Evolutionary conservation across 2,329 filamentous ascomycete genomes (phyloP).

Genomic region (Penicillium aurantiogriseum): DNA sequence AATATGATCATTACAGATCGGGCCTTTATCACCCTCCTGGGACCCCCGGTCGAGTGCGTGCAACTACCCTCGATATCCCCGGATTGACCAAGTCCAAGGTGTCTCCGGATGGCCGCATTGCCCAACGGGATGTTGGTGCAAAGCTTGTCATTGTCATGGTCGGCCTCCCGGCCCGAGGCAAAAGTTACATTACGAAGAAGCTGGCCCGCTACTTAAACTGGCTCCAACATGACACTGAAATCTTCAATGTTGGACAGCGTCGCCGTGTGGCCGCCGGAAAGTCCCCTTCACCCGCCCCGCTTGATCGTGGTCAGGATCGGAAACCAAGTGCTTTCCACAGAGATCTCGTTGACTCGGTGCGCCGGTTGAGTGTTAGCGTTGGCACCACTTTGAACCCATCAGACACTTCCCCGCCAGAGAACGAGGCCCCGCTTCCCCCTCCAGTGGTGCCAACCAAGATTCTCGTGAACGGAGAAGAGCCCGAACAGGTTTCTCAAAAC

Average conservation of each 20-base stretch:
- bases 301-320: conserved; percentile 7
- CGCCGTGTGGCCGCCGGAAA: conserved; percentile 70
- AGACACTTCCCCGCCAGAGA: conserved; percentile 26
- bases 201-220: conserved; percentile 91
- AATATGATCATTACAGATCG: conserved; percentile 18
- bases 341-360: conserved; percentile 45
- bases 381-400: conserved; percentile 25
- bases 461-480: conserved; percentile 57
- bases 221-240: conserved; percentile 92
- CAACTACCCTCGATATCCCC: conserved; percentile 94
- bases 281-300: conserved; percentile 33
- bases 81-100: conserved; percentile 93
- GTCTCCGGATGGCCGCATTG: conserved; percentile 91
- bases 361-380: conserved; percentile 43
- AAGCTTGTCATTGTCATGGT: conserved; percentile 99
- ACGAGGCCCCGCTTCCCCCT: conserved; percentile 38
- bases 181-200: conserved; percentile 99
- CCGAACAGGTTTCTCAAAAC: conserved; percentile 25
- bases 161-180: conserved; percentile 87
- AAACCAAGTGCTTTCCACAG: conserved; percentile 37
- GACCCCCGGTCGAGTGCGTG: conserved; percentile 77
- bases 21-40: conserved; percentile 33
- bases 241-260: conserved; percentile 96
- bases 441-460: conserved; percentile 53
- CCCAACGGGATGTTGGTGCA: conserved; percentile 87